Percentiles rank a stretch among this genome's conserved stretches.
phyloP scores from a whole-genome alignment of 208 protist genomes.

The Willaertia magna region DNA sequence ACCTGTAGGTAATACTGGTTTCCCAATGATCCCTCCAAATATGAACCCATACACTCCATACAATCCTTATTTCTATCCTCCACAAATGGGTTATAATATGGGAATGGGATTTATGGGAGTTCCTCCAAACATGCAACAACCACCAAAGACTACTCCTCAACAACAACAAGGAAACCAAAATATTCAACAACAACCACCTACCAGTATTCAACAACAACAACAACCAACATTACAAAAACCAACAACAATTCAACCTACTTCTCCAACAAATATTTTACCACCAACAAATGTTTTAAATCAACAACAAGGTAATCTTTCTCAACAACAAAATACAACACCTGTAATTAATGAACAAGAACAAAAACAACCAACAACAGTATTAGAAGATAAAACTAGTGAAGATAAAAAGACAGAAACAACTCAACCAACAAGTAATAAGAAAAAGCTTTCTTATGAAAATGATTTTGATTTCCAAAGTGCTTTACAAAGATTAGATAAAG shows the following conservation, averaged over 20 bases:
- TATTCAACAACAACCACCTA: neutral
- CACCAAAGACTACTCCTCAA: neutral
- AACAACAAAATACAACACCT: neutral
- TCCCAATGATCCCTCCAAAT: neutral
- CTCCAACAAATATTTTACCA: neutral
- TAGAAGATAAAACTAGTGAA: neutral
- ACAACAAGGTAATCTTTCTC: neutral
- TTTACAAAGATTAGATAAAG: neutral
- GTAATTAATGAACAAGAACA: no score
- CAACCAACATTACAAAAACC: neutral
- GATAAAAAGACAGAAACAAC: neutral
- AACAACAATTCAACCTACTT: neutral
- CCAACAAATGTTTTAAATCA: neutral
- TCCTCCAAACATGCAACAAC: neutral
- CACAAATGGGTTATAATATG: neutral
- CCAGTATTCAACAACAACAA: neutral
- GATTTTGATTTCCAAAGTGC: neutral
- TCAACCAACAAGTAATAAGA: neutral
- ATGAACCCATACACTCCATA: neutral
- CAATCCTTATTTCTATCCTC: neutral
- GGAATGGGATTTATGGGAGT: neutral
- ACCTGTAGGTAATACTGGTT: neutral
- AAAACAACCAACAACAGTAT: neutral
- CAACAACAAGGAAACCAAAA: neutral
- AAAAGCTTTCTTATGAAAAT: neutral